These are phyloP conservation scores for Plectosphaerella plurivora DNA, from an alignment of 2,329 filamentous ascomycete genomes.

Conservation along the genomic window DNA sequence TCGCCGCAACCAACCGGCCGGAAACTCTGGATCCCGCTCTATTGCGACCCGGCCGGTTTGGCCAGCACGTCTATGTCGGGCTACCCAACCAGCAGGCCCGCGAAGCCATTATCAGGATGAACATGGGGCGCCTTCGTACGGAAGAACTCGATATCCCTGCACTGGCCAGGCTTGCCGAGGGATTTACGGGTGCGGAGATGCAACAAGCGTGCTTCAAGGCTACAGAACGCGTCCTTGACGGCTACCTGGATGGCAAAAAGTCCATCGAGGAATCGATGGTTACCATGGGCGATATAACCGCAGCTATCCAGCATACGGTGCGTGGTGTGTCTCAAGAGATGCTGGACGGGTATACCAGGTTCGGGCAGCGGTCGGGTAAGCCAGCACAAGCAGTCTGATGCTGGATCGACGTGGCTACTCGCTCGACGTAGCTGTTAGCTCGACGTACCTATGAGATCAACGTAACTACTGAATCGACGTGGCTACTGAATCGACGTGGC, in stretches of 20 bases:
- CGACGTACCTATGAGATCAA: too few relatives aligned
- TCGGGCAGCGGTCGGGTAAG: slow-evolving; percentile 33
- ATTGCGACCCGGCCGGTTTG: slow-evolving; percentile 80
- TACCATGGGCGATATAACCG: slow-evolving; percentile 36
- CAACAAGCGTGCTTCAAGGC: slow-evolving; percentile 45
- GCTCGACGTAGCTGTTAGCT: too few relatives aligned
- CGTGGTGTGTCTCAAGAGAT: slow-evolving; percentile 57
- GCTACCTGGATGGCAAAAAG: slow-evolving; percentile 17
- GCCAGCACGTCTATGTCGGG: slow-evolving; percentile 79
- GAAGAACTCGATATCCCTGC: slow-evolving; percentile 61
- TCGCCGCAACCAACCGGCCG: slow-evolving; percentile 89
- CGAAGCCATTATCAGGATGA: slow-evolving; percentile 69
- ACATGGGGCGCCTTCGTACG: slow-evolving; percentile 57
- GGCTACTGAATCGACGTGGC: too few relatives aligned
- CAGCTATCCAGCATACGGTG: slow-evolving; percentile 40
- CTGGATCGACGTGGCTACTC: too few relatives aligned
- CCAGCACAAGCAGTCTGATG: slow-evolving; percentile 15
- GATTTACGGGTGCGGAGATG: slow-evolving; percentile 84
- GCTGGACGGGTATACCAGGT: slow-evolving; percentile 54
- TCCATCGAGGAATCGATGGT: slow-evolving; percentile 17
- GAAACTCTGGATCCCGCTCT: slow-evolving; percentile 82
- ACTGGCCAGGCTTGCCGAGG: slow-evolving; percentile 63
- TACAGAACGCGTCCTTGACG: slow-evolving; percentile 34
- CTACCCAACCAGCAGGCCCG: slow-evolving; percentile 71
- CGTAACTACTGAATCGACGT: too few relatives aligned